These are phyloP conservation scores for Asterochloris sp. DNA, from an alignment of 139 green algal species.

Conservation along the genomic window DNA sequence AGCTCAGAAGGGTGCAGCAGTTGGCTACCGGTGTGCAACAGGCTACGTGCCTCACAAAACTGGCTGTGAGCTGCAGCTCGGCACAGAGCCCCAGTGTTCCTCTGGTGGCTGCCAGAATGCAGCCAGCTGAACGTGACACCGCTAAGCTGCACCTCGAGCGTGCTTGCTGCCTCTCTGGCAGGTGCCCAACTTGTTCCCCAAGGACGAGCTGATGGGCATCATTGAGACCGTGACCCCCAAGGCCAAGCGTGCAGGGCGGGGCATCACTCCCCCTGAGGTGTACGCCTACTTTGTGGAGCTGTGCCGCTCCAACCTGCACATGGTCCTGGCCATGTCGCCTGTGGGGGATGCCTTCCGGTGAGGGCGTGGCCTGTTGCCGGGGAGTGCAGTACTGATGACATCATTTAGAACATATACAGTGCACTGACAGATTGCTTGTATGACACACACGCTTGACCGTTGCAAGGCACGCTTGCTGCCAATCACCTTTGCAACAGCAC, in stretches of 20 bases:
- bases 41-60: neutral
- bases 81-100: neutral
- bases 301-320: slow-evolving; percentile 62
- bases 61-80: neutral
- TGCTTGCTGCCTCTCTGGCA: neutral
- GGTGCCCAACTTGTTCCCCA: slow-evolving; percentile 75
- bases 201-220: slow-evolving; percentile 46
- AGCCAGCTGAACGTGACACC: neutral
- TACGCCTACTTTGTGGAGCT: slow-evolving; percentile 64
- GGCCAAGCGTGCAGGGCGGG: slow-evolving; percentile 38
- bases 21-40: neutral
- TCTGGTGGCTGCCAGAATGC: neutral
- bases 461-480: too few species aligned
- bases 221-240: slow-evolving; percentile 14
- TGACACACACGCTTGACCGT: too few species aligned
- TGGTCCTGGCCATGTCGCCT: slow-evolving; percentile 66
- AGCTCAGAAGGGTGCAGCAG: neutral
- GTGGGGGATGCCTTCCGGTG: slow-evolving; percentile 65
- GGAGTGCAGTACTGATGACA: too few species aligned
- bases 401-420: too few species aligned
- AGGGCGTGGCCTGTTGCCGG: too few species aligned
- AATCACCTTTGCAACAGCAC: too few species aligned
- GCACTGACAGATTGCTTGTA: too few species aligned
- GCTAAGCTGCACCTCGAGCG: neutral
- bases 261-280: slow-evolving; percentile 63